Percentiles rank a stretch among this genome's conserved stretches.
phyloP scores from a whole-genome alignment of 805 yeast genomes.

The Spathaspora boniae region DNA sequence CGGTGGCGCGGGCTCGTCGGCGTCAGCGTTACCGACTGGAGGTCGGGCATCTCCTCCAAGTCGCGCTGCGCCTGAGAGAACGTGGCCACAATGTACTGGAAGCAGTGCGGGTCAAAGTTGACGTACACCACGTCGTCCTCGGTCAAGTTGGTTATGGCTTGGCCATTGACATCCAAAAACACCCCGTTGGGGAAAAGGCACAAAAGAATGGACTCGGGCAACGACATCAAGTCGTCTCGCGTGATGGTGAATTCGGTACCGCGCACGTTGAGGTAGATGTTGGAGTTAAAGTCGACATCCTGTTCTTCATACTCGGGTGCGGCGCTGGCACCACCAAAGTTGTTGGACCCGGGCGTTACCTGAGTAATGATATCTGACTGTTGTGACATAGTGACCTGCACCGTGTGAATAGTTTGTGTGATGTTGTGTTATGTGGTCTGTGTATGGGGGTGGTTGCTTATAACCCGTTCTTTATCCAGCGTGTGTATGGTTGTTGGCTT shows the following conservation, averaged over 20 bases:
- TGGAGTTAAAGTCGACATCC: constrained; percentile 54
- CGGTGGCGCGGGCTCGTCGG: constrained; percentile 19
- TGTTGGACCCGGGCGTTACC: constrained; percentile 46
- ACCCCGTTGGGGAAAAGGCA: constrained; percentile 91
- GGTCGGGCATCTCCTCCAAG: constrained; percentile 25
- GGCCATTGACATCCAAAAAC: constrained; percentile 71
- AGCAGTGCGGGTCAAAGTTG: constrained; percentile 83
- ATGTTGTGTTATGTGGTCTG: too few species aligned
- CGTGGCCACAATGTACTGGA: constrained; percentile 72
- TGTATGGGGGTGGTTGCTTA: too few species aligned
- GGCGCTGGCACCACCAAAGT: constrained; percentile 5
- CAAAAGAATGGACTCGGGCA: constrained; percentile 85
- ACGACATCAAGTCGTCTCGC: constrained; percentile 82
- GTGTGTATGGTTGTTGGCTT: too few species aligned
- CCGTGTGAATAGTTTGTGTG: too few species aligned
- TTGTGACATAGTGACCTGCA: constrained; percentile 30
- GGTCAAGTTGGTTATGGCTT: constrained; percentile 72
- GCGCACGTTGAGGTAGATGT: constrained; percentile 73
- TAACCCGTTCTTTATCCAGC: too few species aligned
- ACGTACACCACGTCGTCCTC: constrained; percentile 79
- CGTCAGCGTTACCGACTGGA: constrained; percentile 17
- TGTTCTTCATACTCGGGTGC: constrained; percentile 18
- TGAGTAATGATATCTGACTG: constrained; percentile 69
- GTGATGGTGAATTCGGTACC: constrained; percentile 73
- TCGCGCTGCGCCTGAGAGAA: constrained; percentile 70